Evolutionary conservation across 2,329 filamentous ascomycete species (phyloP), one percentile per base, ranked within the genome.

Genomic region (Fusarium algeriense): DNA sequence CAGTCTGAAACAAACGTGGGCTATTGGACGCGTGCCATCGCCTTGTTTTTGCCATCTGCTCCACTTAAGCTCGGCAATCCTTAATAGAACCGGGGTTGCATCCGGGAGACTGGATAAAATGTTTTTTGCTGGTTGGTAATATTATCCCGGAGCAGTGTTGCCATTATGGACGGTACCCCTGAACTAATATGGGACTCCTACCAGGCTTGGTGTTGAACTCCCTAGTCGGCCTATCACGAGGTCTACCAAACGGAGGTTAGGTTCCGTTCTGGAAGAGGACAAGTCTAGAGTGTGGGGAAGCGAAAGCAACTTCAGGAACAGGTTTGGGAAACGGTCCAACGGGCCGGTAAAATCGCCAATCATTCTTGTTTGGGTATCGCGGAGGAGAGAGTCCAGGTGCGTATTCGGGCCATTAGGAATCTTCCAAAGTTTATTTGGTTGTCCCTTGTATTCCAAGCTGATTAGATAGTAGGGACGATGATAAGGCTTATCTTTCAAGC

Each of bases 201-300:
- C 38, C 35, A 37, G 30, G 20, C 59, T 44, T 49, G 49, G 49
- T 19, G 37, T 23, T 44, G 6, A n/a, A 23, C 12, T 34, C 52
- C 46, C 32, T 50, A 50, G 52, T 35, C 48, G 35, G 20, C 60
- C 43, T 20, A 44, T 58, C 38, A 34, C 20, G 46, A 28, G 40
- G 20, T 57, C 26, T 43, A 30, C 20, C 49, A 46, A 55, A 65
- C 37, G 62, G 62, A 65, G 62, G 32, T 13, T 38, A 38, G 53
- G 14, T 4, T 65, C 62, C 62, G 62, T 65, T 43, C 62, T 65
- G 8, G 43, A 65, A 65, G 6, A 7, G 43, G 62, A 43, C 8
- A 65, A 65, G 62, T 38, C 5, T 12, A 14, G 50, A 49, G 35
- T 65, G 49, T 65, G 60, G 62, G 49, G 60, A 38, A 49, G 20